A percentile compares a stretch with the other conserved stretches of the same genome.
These are phyloP conservation scores for Neurospora sp. DNA, from an alignment of 495 filamentous ascomycete species.

Conservation along the genomic window DNA sequence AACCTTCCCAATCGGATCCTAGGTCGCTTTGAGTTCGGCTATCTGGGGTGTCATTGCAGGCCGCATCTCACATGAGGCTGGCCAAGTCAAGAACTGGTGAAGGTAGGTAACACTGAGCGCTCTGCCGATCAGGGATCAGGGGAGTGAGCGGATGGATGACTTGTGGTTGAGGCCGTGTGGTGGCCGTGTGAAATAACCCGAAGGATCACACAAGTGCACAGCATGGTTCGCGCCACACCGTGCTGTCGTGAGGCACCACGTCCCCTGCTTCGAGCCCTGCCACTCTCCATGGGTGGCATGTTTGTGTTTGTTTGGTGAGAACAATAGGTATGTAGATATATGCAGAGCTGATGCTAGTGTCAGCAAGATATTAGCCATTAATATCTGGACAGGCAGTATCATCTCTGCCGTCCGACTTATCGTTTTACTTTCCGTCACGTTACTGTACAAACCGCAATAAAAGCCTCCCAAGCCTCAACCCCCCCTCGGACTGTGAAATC, in stretches of 20 bases:
- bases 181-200: neutral
- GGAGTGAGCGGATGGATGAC: neutral
- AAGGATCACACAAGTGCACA: neutral
- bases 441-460: neutral
- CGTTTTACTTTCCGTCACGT: neutral
- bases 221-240: neutral
- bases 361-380: neutral
- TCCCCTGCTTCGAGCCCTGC: neutral
- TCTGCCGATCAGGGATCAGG: neutral
- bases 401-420: neutral
- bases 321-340: neutral
- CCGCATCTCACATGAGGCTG: neutral
- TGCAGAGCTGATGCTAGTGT: neutral
- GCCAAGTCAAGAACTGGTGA: neutral
- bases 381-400: neutral
- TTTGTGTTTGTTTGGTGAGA: neutral
- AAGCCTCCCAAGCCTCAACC: neutral
- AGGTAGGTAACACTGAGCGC: neutral
- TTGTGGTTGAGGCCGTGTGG: neutral
- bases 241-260: neutral
- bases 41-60: neutral
- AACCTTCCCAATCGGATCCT: constrained; percentile 19
- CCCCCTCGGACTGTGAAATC: neutral
- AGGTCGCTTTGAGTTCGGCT: neutral
- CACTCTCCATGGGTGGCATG: neutral